phyloP scores from a whole-genome alignment of 202 grass and related monocot genomes.

The Carex sylvatica region DNA sequence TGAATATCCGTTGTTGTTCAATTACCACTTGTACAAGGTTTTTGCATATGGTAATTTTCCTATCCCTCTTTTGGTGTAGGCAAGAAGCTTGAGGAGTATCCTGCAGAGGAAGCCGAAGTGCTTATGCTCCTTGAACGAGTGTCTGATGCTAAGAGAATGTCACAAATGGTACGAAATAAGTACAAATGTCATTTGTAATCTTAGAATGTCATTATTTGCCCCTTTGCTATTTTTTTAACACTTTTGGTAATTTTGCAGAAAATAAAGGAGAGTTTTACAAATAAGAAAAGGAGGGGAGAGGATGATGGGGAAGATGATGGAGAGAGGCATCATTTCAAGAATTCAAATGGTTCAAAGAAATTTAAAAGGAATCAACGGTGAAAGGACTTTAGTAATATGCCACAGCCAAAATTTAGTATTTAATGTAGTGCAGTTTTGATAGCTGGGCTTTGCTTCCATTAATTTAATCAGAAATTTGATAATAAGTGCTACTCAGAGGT shows the following conservation, averaged over 20 bases:
- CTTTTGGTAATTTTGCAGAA: constrained; percentile 33
- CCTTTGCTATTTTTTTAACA: neutral
- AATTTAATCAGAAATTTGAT: too few species aligned
- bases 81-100: constrained; percentile 38
- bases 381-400: neutral
- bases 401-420: too few species aligned
- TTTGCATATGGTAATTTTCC: neutral
- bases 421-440: too few species aligned
- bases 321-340: constrained; percentile 23
- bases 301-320: constrained; percentile 56
- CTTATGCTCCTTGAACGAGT: constrained; percentile 61
- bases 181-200: neutral
- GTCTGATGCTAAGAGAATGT: constrained; percentile 70
- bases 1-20: neutral
- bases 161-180: constrained; percentile 47
- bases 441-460: too few species aligned
- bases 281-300: constrained; percentile 50
- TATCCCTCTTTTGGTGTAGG: constrained; percentile 34
- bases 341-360: constrained; percentile 41
- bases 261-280: constrained; percentile 51
- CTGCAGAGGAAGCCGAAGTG: constrained; percentile 46
- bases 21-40: neutral
- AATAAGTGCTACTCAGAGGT: too few species aligned
- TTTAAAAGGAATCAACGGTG: constrained; percentile 26
- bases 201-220: neutral